A percentile compares a stretch with the other conserved stretches of the same genome.
phyloP scores from a whole-genome alignment of 139 green algal genomes.

The Yamagishiella unicocca region DNA sequence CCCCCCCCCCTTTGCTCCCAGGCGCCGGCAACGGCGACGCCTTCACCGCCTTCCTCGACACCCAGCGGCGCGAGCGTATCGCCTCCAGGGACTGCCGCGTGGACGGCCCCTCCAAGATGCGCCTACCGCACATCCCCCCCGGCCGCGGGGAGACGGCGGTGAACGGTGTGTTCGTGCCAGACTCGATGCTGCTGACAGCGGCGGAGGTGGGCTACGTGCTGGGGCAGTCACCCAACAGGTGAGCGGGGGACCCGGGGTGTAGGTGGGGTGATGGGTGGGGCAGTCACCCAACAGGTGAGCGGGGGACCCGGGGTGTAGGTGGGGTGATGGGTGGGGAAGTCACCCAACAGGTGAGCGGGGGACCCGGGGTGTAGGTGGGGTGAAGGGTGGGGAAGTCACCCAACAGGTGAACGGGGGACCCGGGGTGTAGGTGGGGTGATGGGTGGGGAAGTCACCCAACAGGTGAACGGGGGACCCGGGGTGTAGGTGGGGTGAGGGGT shows the following conservation, averaged over 20 bases:
- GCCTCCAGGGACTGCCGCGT: conserved; percentile 44
- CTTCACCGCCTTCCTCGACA: conserved; percentile 30
- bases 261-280: neutral
- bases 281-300: neutral
- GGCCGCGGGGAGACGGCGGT: conserved; percentile 21
- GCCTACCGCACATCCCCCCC: neutral
- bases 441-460: no score
- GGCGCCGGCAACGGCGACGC: conserved; percentile 46
- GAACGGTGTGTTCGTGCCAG: conserved; percentile 45
- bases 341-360: neutral
- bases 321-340: neutral
- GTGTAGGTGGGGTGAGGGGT: neutral
- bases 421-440: neutral
- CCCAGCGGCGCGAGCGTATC: neutral
- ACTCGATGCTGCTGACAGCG: conserved; percentile 28
- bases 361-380: neutral
- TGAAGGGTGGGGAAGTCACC: neutral
- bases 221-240: conserved; percentile 59
- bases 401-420: no score
- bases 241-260: no score
- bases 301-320: neutral
- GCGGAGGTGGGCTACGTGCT: conserved; percentile 72
- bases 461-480: neutral
- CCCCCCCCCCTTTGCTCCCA: neutral
- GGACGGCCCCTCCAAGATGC: conserved; percentile 28